A percentile compares a stretch with the other conserved stretches of the same genome.
Evolutionary conservation across 2,329 filamentous ascomycete species (phyloP).

Genomic region (Aspergillus aculeatus): DNA sequence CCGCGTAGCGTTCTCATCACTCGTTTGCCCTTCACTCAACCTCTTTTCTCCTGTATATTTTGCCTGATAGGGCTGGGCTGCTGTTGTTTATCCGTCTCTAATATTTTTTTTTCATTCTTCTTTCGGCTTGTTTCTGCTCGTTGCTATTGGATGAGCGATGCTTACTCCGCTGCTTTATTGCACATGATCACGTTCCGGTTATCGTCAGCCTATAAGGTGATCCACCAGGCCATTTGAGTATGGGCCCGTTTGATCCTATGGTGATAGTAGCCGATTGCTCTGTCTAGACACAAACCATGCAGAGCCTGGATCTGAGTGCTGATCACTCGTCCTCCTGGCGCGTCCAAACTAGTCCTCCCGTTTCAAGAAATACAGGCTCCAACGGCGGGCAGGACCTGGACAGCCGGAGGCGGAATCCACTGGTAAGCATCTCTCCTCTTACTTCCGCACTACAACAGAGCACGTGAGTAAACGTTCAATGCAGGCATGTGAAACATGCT

Average conservation of each 20-base stretch:
- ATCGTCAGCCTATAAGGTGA: neutral
- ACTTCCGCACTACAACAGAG: neutral
- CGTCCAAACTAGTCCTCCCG: constrained; percentile 8
- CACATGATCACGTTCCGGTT: neutral
- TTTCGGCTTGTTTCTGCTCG: neutral
- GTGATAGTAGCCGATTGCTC: constrained; percentile 2
- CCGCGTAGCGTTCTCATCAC: constrained; percentile 2
- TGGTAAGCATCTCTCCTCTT: constrained; percentile 20
- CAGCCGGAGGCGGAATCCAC: constrained; percentile 20
- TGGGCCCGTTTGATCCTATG: constrained; percentile 12
- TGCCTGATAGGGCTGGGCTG: neutral
- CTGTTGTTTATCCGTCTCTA: neutral
- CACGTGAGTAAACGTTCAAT: constrained; percentile 15
- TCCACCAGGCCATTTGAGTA: constrained; percentile 8
- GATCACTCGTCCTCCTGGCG: constrained; percentile 7
- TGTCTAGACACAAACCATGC: constrained; percentile 17
- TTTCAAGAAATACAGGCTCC: constrained; percentile 8
- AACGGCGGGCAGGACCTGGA: constrained; percentile 8
- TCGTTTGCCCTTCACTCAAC: neutral
- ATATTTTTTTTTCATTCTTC: neutral
- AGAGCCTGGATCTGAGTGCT: constrained; percentile 11
- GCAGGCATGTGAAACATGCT: constrained; percentile 87
- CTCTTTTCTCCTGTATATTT: neutral
- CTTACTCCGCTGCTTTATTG: neutral
- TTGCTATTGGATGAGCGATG: neutral